Base-by-base conservation (phyloP, 1,284 basidiomycete genomes). In the Mycena citricolor region DNA sequence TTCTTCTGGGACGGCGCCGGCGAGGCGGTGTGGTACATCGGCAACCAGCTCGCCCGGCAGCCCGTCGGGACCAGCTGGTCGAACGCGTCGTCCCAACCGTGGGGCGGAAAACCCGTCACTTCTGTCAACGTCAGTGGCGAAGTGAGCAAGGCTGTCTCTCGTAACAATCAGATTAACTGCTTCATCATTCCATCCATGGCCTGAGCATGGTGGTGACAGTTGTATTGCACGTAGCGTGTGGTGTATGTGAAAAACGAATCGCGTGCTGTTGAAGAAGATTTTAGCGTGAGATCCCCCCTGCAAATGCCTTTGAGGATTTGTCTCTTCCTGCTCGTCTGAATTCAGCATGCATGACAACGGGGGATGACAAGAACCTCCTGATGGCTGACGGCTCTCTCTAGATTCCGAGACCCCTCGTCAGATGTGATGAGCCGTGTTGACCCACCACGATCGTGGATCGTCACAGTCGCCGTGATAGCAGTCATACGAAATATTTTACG, bases 301-400 rank as follows among this genome's bases (percentile, higher is more conserved):
- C n/a, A n/a, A n/a, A n/a, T n/a, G n/a, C 49, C 68, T 59, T 76
- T 80, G 25, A 80, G 65, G 56, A 73, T 79, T 28, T n/a, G n/a
- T 73, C 68, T 65, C 69, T 78, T 22, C 79, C 81, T 0, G 70
- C 75, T 44, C 68, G 72, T 67, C 74, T 83, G 57, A 91, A 12
- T 39, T 39, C 7, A 17, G 39, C 2, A 28, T 17, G 32, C n/a
- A 17, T 31, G 19, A 34, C 33, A 33, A 11, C 37, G 44, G n/a
- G 22, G 5, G 20, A 28, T 29, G 14, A 40, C 45, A 40, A 36
- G 29, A 16, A 59, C 65, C 24, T 53, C 81, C 77, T 79, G 79
- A 66, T 84, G 81, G 30, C 74, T 74, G 21, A 86, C 73, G 26
- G 81, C 77, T 11, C 71, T 70, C 0, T 78, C 74, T 2, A 86